Base-by-base conservation (phyloP, 2,329 filamentous ascomycete genomes). In the Fusarium luffae region DNA sequence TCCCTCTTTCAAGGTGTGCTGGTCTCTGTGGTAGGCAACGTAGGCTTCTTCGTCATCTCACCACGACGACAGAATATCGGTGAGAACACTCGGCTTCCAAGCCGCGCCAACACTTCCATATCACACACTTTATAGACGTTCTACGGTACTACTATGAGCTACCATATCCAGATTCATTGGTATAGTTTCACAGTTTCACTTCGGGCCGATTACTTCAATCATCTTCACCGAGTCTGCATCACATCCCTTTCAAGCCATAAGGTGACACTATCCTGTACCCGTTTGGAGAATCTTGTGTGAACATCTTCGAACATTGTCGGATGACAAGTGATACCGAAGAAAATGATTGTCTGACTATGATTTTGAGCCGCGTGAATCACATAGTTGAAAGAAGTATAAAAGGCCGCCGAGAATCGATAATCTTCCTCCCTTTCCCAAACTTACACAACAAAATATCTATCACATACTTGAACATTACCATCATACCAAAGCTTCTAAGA, bases 161-260 rank as follows among this genome's bases (percentile, higher is more conserved):
- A 37, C 34, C 34, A n/a, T 37, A 12, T n/a, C 4, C 18, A 14
- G 23, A 28, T 51, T 23, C 25, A 34, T 27, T 7, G 9, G 4
- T 41, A 18, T 13, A 25, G 12, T 18, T 3, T 41, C 16, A n/a
- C 4, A 13, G 34, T 51, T 42, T 16, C 32, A 51, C 49, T n/a
- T 42, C 49, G 49, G 49, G 34, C 49, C 49, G 49, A 42, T 41
- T 51, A 19, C 4, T 28, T 21, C 12, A 21, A 16, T 51, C 13
- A 7, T 41, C 34, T 42, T 51, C 18, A 51, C 49, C 13, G 49
- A 18, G 49, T 51, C 49, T 51, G 34, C 49, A 34, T 51, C 49
- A 51, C 49, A 51, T 28, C 13, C n/a, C 7, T 14, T 27, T 16
- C 40, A 27, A 19, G 23, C 16, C 18, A 4, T 41, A 11, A 21